Percentiles rank a stretch among this genome's conserved stretches.
These are phyloP conservation scores for Trapa bicornis DNA, from an alignment of 345 rosid genomes.

Conservation along the genomic window DNA sequence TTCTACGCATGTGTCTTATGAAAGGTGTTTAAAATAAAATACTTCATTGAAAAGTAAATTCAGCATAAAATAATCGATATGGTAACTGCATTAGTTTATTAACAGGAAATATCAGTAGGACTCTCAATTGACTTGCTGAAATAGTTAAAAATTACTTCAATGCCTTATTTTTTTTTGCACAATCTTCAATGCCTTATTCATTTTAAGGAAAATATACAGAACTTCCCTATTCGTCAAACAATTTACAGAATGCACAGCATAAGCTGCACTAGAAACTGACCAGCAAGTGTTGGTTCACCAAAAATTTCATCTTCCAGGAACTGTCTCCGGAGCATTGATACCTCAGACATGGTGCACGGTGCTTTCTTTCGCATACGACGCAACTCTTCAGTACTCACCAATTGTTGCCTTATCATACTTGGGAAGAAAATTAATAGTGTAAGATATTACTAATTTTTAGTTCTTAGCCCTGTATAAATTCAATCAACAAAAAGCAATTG, in stretches of 20 bases:
- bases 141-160: background rate
- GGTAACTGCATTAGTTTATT: background rate
- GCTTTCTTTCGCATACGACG: conserved; percentile 96
- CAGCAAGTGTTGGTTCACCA: conserved; percentile 49
- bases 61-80: background rate
- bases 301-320: conserved; percentile 67
- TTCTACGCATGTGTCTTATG: no score
- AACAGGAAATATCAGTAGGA: background rate
- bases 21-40: no score
- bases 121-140: background rate
- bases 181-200: no score
- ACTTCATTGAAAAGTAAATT: background rate
- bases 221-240: no score
- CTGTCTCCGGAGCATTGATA: conserved; percentile 70
- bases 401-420: conserved; percentile 79
- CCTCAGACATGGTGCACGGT: conserved; percentile 84
- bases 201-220: no score
- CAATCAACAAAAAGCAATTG: background rate
- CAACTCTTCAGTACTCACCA: conserved; percentile 76
- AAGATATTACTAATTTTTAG: background rate
- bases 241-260: background rate
- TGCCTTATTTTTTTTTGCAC: no score
- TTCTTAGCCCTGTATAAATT: background rate
- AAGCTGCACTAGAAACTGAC: conserved; percentile 43
- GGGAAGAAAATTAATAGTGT: conserved; percentile 13